These are phyloP conservation scores for Talaromyces sp. DNA, from an alignment of 2,329 filamentous ascomycete genomes.

Conservation along the genomic window DNA sequence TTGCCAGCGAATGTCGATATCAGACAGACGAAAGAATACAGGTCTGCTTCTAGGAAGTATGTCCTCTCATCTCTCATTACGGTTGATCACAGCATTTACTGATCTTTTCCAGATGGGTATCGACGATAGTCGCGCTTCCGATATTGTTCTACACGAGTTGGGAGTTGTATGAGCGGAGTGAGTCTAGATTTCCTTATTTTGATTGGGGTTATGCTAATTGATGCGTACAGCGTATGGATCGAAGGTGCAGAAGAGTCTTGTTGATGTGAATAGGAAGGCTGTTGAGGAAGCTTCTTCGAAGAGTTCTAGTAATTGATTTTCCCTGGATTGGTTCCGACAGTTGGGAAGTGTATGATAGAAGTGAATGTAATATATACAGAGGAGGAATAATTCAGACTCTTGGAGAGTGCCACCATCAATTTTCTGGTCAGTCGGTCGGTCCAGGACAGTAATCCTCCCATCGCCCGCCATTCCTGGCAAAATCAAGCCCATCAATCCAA, in stretches of 20 bases:
- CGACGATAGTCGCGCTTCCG: slow-evolving; percentile 28
- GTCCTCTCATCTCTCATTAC: slow-evolving; percentile 11
- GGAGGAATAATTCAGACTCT: not conserved
- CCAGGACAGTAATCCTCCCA: slow-evolving; percentile 52
- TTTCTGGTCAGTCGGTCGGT: not conserved
- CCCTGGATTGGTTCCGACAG: no score
- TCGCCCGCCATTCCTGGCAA: slow-evolving; percentile 66
- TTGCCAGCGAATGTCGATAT: slow-evolving; percentile 28
- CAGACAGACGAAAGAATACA: slow-evolving; percentile 42
- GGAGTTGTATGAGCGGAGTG: slow-evolving; percentile 27
- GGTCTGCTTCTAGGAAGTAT: slow-evolving; percentile 37
- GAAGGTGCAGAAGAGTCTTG: slow-evolving; percentile 16
- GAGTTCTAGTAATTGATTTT: not conserved
- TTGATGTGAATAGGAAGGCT: not conserved
- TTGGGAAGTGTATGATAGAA: not conserved
- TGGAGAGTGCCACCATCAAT: not conserved
- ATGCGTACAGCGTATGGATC: slow-evolving; percentile 12
- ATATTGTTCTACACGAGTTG: slow-evolving; percentile 28
- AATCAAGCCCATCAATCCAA: slow-evolving; percentile 73
- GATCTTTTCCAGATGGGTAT: slow-evolving; percentile 23
- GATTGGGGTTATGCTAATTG: not conserved
- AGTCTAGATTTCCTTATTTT: not conserved
- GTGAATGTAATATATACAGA: not conserved
- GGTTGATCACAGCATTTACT: not conserved
- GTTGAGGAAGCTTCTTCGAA: not conserved